Percentiles rank a stretch among this genome's conserved stretches.
Evolutionary conservation across 257 asterid species (phyloP).

Genomic region (Cinchona pubescens): DNA sequence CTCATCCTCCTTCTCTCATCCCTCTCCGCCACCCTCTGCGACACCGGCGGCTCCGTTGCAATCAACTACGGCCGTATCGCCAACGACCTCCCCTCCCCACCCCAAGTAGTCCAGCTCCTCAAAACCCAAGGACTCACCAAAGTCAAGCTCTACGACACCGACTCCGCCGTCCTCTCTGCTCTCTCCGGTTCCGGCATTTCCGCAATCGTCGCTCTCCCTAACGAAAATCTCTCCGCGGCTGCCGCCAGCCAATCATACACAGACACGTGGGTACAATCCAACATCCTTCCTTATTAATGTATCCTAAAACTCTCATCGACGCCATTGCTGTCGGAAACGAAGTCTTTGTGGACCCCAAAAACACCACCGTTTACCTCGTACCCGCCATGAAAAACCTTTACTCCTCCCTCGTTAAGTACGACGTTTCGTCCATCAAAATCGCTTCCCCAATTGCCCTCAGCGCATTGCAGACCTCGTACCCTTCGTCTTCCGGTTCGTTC

Average conservation of each 20-base stretch:
- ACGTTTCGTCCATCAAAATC: slow-evolving; percentile 46
- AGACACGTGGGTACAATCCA: slow-evolving; percentile 69
- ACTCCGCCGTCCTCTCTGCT: slow-evolving; percentile 65
- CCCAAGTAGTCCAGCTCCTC: slow-evolving; percentile 68
- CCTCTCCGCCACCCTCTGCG: slow-evolving; percentile 17
- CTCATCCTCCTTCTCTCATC: slow-evolving; percentile 22
- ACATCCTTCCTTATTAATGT: slow-evolving; percentile 52
- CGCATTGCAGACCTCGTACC: slow-evolving; percentile 64
- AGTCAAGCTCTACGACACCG: slow-evolving; percentile 68
- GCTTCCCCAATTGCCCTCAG: slow-evolving; percentile 73
- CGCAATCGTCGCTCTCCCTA: slow-evolving; percentile 70
- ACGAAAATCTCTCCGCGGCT: slow-evolving; percentile 70
- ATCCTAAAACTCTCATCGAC: slow-evolving; percentile 55
- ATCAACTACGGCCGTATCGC: slow-evolving; percentile 91
- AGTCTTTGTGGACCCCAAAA: slow-evolving; percentile 60
- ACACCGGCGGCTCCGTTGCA: slow-evolving; percentile 59
- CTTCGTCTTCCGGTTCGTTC: slow-evolving; percentile 75
- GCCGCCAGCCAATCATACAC: slow-evolving; percentile 53
- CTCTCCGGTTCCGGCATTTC: slow-evolving; percentile 64
- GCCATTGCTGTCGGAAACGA: slow-evolving; percentile 86
- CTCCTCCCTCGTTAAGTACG: slow-evolving; percentile 48
- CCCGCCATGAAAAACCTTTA: slow-evolving; percentile 82
- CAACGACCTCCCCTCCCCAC: slow-evolving; percentile 65
- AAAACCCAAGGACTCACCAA: slow-evolving; percentile 48
- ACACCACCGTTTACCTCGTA: slow-evolving; percentile 58